Conservation (phyloP, 495 filamentous ascomycete species). For the Neurospora sp. region DNA sequence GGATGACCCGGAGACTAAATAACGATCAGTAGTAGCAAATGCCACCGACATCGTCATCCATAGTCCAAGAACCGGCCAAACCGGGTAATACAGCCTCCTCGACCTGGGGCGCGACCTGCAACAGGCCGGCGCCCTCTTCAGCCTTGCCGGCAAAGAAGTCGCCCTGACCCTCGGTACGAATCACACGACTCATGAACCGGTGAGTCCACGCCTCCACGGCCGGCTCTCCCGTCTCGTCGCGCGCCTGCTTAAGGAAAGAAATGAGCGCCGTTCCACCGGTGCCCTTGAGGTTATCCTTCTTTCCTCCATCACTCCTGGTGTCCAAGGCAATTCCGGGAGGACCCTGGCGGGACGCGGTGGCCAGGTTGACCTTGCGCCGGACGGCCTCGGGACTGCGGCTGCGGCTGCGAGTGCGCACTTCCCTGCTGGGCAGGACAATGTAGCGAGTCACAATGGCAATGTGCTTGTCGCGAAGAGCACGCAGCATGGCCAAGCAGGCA, state of each 20-base stretch:
- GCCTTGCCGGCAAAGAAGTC: conserved; percentile 56
- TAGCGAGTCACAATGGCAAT: conserved; percentile 95
- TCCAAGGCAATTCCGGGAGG: conserved; percentile 27
- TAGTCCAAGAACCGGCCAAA: conserved; percentile 74
- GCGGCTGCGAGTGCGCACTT: conserved; percentile 36
- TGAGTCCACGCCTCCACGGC: conserved; percentile 77
- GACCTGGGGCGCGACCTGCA: conserved; percentile 18
- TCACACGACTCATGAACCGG: conserved; percentile 54
- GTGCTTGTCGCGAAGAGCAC: conserved; percentile 85
- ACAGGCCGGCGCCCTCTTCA: conserved; percentile 19
- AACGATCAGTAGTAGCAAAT: conserved; percentile 35
- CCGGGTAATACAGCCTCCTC: conserved; percentile 67
- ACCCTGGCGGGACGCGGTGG: conserved; percentile 41
- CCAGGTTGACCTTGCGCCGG: conserved; percentile 51
- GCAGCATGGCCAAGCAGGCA: conserved; percentile 81
- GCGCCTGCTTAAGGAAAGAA: conserved; percentile 86
- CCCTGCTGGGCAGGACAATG: conserved; percentile 63
- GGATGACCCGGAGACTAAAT: not conserved
- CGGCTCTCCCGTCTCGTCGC: conserved; percentile 91
- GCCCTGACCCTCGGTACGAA: conserved; percentile 30
- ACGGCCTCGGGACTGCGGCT: conserved; percentile 33
- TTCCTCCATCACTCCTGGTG: conserved; percentile 19
- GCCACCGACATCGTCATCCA: conserved; percentile 64
- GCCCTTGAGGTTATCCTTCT: conserved; percentile 58
- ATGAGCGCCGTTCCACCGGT: conserved; percentile 91